Evolutionary conservation across 2,329 filamentous ascomycete genomes (phyloP), one percentile per base, ranked within the genome.

Genomic region (Stachybotrys chartarum): DNA sequence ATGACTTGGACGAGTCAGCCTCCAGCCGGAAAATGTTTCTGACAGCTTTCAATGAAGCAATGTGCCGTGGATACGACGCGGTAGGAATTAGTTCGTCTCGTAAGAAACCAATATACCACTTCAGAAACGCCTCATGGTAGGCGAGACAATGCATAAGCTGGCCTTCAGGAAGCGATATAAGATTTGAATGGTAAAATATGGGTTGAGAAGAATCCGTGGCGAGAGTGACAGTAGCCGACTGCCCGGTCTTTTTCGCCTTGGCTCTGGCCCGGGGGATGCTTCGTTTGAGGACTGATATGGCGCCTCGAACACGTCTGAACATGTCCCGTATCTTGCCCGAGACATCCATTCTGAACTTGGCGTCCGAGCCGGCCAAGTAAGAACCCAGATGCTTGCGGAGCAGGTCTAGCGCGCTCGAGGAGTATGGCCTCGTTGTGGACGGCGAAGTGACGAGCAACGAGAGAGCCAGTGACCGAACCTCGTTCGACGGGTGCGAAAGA

Each of bases 11-110:
- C 7, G 75, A 64, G 58, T 88, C 87, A n/a, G 87, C 74, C 31
- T 88, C 87, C 47, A 87, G 83, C 56, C 82, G 82, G 6, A 91
- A 70, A n/a, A 93, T 74, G 53, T 87, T 78, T 1, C 75, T 76
- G 31, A 93, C 71, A 1, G 87, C 84, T 64, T 86, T 91, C 6
- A 97, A 70, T 2, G 90, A 85, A 2, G 88, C 89, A 50, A 92
- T 88, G 62, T 96, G 93, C 7, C 91, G 83, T 67, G 96, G 92
- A 66, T 97, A 99, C 11, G 92, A 94, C 16, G 90, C 85, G 1
- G 88, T 92, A 3, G 91, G 86, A 3, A 84, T 81, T 24, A 99
- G 74, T 63, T 97, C 91, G 44, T 76, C 74, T 54, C 84, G 79
- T 6, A 97, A 70, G 61, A 96, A 94, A 1, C 73, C 65, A 1